phyloP scores from a whole-genome alignment of 441 rosid species.

The Raphanus hybrid region DNA sequence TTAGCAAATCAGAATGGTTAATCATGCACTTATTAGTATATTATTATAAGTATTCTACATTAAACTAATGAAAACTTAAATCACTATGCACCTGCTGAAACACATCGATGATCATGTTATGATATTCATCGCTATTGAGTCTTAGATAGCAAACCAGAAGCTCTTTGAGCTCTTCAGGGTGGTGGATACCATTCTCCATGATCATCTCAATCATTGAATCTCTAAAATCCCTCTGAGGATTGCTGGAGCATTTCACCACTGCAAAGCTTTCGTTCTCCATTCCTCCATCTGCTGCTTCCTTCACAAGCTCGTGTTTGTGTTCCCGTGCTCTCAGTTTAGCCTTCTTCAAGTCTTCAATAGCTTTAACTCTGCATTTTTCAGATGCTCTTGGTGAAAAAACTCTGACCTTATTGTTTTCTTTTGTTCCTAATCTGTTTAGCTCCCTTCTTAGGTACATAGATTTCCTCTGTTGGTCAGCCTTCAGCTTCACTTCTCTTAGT shows the following conservation, averaged over 20 bases:
- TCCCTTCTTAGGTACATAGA: slow-evolving; percentile 68
- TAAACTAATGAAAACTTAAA: slow-evolving; percentile 36
- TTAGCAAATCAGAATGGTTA: slow-evolving; percentile 19
- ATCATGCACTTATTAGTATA: slow-evolving; percentile 10
- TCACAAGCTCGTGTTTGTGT: slow-evolving; percentile 31
- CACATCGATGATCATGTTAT: slow-evolving; percentile 82
- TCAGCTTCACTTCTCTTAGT: slow-evolving; percentile 51
- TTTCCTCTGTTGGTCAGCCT: slow-evolving; percentile 68
- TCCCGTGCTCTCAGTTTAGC: slow-evolving; percentile 56
- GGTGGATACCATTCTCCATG: slow-evolving; percentile 60
- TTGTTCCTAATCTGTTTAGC: slow-evolving; percentile 50
- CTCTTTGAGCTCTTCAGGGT: slow-evolving; percentile 77
- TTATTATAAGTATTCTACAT: slow-evolving; percentile 34
- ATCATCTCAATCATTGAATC: slow-evolving; percentile 97
- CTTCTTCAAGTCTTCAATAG: slow-evolving; percentile 70
- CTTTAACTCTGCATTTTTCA: slow-evolving; percentile 66
- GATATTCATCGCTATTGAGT: slow-evolving; percentile 72
- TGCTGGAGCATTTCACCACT: slow-evolving; percentile 70
- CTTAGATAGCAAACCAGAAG: slow-evolving; percentile 86
- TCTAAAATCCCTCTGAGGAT: slow-evolving; percentile 81
- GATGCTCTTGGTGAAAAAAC: slow-evolving; percentile 64
- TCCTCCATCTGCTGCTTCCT: slow-evolving; percentile 31
- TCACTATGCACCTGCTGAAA: slow-evolving; percentile 83
- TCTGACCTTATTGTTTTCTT: slow-evolving; percentile 53
- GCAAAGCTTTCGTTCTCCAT: slow-evolving; percentile 68